These are phyloP conservation scores for Coniferiporia sulphurascens DNA, from an alignment of 1,284 basidiomycete species.

Conservation along the genomic window DNA sequence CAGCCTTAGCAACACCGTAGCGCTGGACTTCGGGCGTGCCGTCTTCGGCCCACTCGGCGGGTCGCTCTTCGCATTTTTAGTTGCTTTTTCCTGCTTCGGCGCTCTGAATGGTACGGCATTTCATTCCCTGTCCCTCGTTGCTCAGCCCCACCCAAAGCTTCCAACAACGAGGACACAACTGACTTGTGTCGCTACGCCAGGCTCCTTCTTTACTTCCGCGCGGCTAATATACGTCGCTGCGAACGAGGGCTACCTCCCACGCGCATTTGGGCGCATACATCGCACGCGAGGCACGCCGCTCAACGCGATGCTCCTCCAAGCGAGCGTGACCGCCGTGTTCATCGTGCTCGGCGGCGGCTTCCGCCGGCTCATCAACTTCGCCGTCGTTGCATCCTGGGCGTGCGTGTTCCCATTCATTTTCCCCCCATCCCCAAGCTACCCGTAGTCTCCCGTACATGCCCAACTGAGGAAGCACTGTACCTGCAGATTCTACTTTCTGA, in stretches of 20 bases:
- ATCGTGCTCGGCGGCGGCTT: conserved; percentile 87
- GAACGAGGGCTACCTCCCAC: conserved; percentile 83
- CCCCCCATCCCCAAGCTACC: not conserved
- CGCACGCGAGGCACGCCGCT: conserved; percentile 73
- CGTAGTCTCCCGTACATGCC: not conserved
- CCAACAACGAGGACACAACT: not conserved
- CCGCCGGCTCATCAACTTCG: conserved; percentile 81
- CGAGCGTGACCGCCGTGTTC: conserved; percentile 67
- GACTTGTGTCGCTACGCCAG: conserved; percentile 31
- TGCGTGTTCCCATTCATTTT: conserved; percentile 2
- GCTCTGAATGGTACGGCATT: conserved; percentile 69
- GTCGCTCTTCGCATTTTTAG: conserved; percentile 82
- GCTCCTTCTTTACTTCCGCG: conserved; percentile 77
- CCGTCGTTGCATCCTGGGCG: conserved; percentile 84
- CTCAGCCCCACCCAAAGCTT: not conserved
- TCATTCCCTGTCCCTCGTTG: not conserved
- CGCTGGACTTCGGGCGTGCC: conserved; percentile 88
- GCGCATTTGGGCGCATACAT: conserved; percentile 75
- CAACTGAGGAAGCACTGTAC: not conserved
- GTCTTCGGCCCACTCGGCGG: conserved; percentile 86
- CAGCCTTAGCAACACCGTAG: conserved; percentile 85
- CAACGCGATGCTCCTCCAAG: conserved; percentile 80
- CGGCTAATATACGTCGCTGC: conserved; percentile 87
- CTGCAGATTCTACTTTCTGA: conserved; percentile 74
- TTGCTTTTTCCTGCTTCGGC: conserved; percentile 92